phyloP scores from a whole-genome alignment of 2,329 filamentous ascomycete species.

The Coniochaeta ligniaria region DNA sequence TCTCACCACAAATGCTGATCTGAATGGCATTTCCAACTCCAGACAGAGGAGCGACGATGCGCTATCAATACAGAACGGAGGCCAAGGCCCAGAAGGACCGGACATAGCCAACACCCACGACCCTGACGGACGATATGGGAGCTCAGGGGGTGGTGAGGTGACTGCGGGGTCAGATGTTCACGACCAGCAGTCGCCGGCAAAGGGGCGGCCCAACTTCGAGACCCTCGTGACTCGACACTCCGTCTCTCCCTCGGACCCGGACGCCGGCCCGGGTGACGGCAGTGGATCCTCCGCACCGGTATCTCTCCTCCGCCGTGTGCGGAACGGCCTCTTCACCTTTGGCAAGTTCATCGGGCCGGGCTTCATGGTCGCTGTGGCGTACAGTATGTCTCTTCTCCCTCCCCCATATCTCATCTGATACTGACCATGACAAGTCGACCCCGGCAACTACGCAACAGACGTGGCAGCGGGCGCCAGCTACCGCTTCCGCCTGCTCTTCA shows the following conservation, averaged over 20 bases:
- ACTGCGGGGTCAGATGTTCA: not conserved
- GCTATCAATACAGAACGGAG: not conserved
- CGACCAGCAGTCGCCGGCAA: not conserved
- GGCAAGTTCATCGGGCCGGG: constrained; percentile 58
- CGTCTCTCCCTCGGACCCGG: not conserved
- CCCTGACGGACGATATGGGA: not conserved
- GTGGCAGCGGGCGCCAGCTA: constrained; percentile 61
- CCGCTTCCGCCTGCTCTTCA: constrained; percentile 58
- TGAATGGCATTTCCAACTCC: constrained; percentile 44
- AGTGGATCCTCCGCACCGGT: not conserved
- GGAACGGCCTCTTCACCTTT: constrained; percentile 35
- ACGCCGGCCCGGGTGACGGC: not conserved
- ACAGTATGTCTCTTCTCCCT: constrained; percentile 32
- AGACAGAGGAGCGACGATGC: constrained; percentile 13
- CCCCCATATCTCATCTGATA: not conserved
- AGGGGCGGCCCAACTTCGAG: not conserved
- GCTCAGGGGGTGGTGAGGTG: not conserved
- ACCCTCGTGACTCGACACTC: not conserved
- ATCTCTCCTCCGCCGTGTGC: constrained; percentile 7
- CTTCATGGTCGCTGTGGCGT: constrained; percentile 55
- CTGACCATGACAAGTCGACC: constrained; percentile 35
- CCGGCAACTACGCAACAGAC: constrained; percentile 64
- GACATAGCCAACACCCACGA: not conserved
- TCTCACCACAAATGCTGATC: constrained; percentile 48
- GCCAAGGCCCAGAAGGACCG: not conserved